phyloP scores from a whole-genome alignment of 23 red algal species.

The Gracilaria gracilis region DNA sequence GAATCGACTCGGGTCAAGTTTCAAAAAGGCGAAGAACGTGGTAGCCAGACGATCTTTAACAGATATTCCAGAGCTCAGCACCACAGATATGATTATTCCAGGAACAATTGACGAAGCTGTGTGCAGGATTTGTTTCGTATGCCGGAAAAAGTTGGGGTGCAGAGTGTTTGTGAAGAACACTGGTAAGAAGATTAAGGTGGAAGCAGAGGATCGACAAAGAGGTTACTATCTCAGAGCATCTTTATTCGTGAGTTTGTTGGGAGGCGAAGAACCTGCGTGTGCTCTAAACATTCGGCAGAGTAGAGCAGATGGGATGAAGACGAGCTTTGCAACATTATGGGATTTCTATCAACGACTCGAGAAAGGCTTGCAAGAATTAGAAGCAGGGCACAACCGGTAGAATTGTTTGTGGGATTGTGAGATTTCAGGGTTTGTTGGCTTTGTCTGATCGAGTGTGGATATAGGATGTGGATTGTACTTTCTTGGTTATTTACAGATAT shows the following conservation, averaged over 20 bases:
- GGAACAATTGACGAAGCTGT: slow-evolving; percentile 63
- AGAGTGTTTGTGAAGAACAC: slow-evolving; percentile 49
- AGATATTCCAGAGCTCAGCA: slow-evolving; percentile 20
- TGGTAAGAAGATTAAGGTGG: slow-evolving; percentile 51
- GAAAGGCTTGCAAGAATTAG: slow-evolving; percentile 11
- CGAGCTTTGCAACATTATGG: slow-evolving; percentile 43
- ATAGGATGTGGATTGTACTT: not conserved
- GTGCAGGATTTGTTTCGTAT: slow-evolving; percentile 48
- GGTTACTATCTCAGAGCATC: slow-evolving; percentile 28
- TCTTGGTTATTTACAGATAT: slow-evolving; percentile 4
- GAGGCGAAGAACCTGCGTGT: slow-evolving; percentile 30
- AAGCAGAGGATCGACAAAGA: slow-evolving; percentile 2
- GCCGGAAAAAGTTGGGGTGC: slow-evolving; percentile 43
- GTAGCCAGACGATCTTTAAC: slow-evolving; percentile 23
- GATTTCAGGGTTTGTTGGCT: not conserved
- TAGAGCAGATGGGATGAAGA: slow-evolving; percentile 39
- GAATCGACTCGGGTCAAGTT: slow-evolving; percentile 30
- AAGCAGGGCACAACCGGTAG: not conserved
- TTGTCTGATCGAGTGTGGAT: not conserved
- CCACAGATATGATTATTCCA: slow-evolving; percentile 29
- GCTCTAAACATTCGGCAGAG: slow-evolving; percentile 33
- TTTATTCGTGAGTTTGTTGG: not conserved
- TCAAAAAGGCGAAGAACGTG: slow-evolving; percentile 30
- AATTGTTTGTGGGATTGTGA: not conserved
- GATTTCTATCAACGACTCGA: slow-evolving; percentile 43